Evolutionary conservation across 2,329 filamentous ascomycete species (phyloP), one percentile per base, ranked within the genome.

Genomic region (Thielaviopsis musarum): DNA sequence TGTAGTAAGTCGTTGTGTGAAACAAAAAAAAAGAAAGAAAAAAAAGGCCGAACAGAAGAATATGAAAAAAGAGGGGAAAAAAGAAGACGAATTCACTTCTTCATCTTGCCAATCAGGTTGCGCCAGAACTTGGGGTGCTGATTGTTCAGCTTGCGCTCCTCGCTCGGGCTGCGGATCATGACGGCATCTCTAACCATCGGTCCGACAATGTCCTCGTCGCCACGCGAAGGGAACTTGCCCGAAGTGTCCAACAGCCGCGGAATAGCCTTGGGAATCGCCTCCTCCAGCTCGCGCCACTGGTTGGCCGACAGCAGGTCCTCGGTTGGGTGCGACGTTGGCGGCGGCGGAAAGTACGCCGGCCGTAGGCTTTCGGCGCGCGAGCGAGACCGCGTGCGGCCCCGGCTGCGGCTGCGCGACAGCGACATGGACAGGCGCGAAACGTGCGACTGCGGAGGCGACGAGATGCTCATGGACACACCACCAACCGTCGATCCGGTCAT

Each of bases 201-300:
- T 1, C 91, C 91, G 52, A 96, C 89, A 68, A 96, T 94, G 70
- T 95, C 91, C 66, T 91, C 85, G 66, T 95, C 90, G 57, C 90
- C 90, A 34, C 91, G 80, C 65, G 85, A 83, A 24, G 90, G 90
- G 66, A 95, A 96, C 70, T 96, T 95, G 67, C 87, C 85, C 63
- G 86, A 78, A 67, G 84, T 76, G 67, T 87, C 83, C 63, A 84
- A 75, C 65, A 91, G 79, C 26, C 80, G 77, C 0, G 86, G 85
- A 64, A 90, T 81, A 60, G 80, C 81, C 61, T 80, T 80, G 51
- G 84, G 76, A 30, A 83, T 74, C 61, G 78, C 72, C 59, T 82
- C 78, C 58, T 78, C 77, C 51, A 80, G 70, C 61, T 71, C 70
- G 28, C 69, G 68, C 71, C 71, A 75, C 64, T 76, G 72, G 60